Percentiles rank a stretch among this genome's conserved stretches.
Evolutionary conservation across 129 eudicot genomes (phyloP).

Genomic region (Artemisia argyi): DNA sequence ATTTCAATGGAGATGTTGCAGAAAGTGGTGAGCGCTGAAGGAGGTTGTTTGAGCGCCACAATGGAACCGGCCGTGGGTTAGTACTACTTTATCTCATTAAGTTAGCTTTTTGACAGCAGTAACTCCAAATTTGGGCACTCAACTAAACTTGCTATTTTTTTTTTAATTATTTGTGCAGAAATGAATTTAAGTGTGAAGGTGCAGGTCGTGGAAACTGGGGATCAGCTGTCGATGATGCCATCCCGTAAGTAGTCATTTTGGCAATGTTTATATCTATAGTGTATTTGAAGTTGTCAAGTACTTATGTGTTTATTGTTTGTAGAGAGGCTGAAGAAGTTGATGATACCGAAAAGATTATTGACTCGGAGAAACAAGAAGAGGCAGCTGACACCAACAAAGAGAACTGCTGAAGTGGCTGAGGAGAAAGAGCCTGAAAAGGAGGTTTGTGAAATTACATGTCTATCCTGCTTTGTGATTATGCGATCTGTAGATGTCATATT

Average conservation of each 20-base stretch:
- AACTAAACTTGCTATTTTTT: no score
- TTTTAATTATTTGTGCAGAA: constrained; percentile 32
- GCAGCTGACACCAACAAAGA: constrained; percentile 57
- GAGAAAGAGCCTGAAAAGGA: constrained; percentile 74
- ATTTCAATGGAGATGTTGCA: constrained; percentile 53
- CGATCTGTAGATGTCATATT: no score
- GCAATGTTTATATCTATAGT: no score
- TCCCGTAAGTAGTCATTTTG: constrained; percentile 40
- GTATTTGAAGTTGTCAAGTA: no score
- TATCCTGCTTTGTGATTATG: neutral
- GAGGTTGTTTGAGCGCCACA: constrained; percentile 73
- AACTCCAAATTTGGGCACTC: no score
- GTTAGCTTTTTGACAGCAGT: no score
- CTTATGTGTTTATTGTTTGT: neutral
- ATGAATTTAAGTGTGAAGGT: constrained; percentile 79
- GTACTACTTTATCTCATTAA: no score
- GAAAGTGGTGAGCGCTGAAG: constrained; percentile 85
- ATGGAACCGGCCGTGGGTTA: neutral
- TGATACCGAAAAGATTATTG: constrained; percentile 53
- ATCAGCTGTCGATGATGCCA: constrained; percentile 57
- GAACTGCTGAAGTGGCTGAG: constrained; percentile 47
- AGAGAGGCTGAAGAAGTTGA: constrained; percentile 66
- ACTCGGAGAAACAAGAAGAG: constrained; percentile 59
- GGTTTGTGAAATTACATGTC: constrained; percentile 28
- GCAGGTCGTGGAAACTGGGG: constrained; percentile 97